Base-by-base conservation (phyloP, 2,329 filamentous ascomycete species). In the Podosphaera leucotricha region DNA sequence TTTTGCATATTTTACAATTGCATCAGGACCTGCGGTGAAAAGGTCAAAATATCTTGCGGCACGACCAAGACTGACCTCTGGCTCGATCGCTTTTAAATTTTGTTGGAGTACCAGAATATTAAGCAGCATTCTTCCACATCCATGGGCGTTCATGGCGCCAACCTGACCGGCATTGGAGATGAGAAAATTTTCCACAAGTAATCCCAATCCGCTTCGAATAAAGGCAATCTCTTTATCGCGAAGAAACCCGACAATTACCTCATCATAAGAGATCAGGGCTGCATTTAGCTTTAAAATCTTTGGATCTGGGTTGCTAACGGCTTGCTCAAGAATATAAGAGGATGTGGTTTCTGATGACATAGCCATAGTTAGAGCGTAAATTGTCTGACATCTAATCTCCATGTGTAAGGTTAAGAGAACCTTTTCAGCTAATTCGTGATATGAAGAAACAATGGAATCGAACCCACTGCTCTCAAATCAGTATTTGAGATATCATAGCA, bases 51-150 rank as follows among this genome's bases (percentile, higher is more conserved):
- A 87, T 46, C 71, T 68, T 18, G 72, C 69, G 1, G 77, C 72
- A 30, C 72, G 64, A 3, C 67, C 66, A 22, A 87, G 65, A 46
- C 71, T 68, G 2, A 81, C 77, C 7, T 70, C 71, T 1, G 72
- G 67, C 60, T 90, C 84, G 44, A 98, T 77, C 52, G 92, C 92
- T 64, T 93, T 93, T 45, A 98, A 72, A 55, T 93, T 94, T 59
- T 98, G 90, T 62, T 95, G 87, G 43, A 98, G 66, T 36, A 98
- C 90, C 20, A 94, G 70, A 41, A 94, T 84, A 59, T 98, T 93
- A 55, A 95, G 73, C 59, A 85, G 79, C 73, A 98, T 85, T 33
- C 85, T 73, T n/a, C 77, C 75, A 47, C 78, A 82, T 37, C 90
- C 90, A 53, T 80, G 73, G 33, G 63, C 65, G 59, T 98, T 94